A percentile compares a stretch with the other conserved stretches of the same genome.
These are phyloP conservation scores for Lachnellula subtilissima DNA, from an alignment of 2,329 filamentous ascomycete genomes.

Conservation along the genomic window DNA sequence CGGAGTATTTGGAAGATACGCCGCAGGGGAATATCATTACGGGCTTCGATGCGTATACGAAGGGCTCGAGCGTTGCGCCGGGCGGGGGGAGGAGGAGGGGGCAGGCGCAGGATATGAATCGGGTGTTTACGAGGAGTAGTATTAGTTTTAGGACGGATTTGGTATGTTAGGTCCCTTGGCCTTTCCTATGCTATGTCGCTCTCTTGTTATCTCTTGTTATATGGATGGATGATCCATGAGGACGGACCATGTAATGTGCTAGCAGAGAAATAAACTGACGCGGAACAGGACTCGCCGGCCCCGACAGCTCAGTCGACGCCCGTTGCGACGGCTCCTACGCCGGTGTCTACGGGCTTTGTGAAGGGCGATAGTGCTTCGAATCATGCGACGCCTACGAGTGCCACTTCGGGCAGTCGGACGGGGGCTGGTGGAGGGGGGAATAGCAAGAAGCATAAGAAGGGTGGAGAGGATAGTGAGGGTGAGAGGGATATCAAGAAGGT, in stretches of 20 bases:
- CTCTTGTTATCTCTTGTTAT: too few species aligned
- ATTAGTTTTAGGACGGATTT: constrained; percentile 43
- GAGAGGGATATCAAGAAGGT: constrained; percentile 36
- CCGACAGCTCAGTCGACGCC: constrained; percentile 29
- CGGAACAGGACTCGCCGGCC: constrained; percentile 27
- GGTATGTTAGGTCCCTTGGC: background rate
- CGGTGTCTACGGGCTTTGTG: constrained; percentile 50
- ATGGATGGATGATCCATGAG: background rate
- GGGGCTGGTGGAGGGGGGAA: constrained; percentile 33
- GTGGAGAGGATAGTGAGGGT: constrained; percentile 56
- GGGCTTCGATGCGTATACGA: constrained; percentile 98
- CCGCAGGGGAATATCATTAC: constrained; percentile 91
- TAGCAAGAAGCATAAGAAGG: constrained; percentile 49
- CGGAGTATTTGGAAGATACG: constrained; percentile 85
- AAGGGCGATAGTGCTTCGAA: constrained; percentile 42
- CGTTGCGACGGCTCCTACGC: constrained; percentile 45
- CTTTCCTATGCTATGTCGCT: too few species aligned
- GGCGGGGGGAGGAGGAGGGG: constrained; percentile 59
- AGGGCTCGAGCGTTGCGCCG: constrained; percentile 61
- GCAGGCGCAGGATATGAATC: constrained; percentile 63
- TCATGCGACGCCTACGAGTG: constrained; percentile 52
- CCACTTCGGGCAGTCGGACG: constrained; percentile 35
- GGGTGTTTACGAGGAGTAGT: constrained; percentile 58
- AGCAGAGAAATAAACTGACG: background rate
- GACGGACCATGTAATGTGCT: background rate